These are phyloP conservation scores for Xylaria longipes DNA, from an alignment of 495 filamentous ascomycete genomes.

Conservation along the genomic window DNA sequence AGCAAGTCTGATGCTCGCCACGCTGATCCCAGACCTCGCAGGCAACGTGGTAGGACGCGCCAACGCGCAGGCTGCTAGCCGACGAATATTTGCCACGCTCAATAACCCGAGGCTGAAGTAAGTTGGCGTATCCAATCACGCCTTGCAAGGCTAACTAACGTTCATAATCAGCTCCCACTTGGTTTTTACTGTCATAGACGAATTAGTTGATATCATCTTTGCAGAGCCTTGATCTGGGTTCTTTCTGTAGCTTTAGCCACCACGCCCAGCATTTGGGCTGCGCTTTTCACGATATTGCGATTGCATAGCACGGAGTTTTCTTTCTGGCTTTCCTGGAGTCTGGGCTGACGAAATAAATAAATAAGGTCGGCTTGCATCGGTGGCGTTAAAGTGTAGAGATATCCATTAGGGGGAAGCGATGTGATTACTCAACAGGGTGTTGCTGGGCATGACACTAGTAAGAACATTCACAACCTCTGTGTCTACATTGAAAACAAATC, in stretches of 20 bases:
- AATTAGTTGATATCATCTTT: conserved; percentile 77
- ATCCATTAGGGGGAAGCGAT: conserved; percentile 1
- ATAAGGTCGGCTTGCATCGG: conserved; percentile 12
- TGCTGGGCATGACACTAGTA: conserved; percentile 7
- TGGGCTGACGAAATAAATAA: conserved; percentile 1
- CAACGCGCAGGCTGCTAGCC: conserved; percentile 83
- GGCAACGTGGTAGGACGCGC: conserved; percentile 83
- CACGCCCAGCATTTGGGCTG: not conserved
- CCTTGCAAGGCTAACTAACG: not conserved
- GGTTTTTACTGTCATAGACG: conserved; percentile 79
- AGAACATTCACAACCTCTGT: not conserved
- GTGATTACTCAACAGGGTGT: not conserved
- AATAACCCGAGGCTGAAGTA: conserved; percentile 80
- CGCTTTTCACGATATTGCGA: conserved; percentile 15
- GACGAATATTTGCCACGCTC: conserved; percentile 79
- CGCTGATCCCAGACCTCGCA: conserved; percentile 80
- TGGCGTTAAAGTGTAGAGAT: conserved; percentile 24
- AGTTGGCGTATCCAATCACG: conserved; percentile 31
- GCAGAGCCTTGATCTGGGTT: conserved; percentile 45
- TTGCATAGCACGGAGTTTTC: conserved; percentile 26
- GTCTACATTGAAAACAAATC: not conserved
- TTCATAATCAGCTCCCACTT: conserved; percentile 69
- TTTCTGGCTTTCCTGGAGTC: not conserved
- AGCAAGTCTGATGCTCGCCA: conserved; percentile 80
- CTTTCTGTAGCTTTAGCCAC: not conserved